Evolutionary conservation across 2,329 filamentous ascomycete genomes (phyloP), one percentile per base, ranked within the genome.

Genomic region (Penicillium sp.): DNA sequence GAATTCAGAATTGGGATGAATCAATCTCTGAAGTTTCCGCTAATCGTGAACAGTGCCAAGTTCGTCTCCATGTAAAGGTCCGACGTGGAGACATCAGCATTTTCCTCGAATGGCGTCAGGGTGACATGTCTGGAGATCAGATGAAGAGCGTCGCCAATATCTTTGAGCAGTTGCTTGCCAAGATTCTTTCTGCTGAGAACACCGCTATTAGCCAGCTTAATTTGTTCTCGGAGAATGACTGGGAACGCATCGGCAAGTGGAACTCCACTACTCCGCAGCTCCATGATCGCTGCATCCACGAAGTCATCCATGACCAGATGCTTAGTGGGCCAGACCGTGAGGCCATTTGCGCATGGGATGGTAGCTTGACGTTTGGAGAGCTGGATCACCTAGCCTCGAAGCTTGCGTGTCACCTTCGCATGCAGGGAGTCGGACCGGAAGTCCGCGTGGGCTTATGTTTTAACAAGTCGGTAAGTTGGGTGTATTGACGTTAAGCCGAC

Each of bases 211-310:
- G 72, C 5, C 70, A 80, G 18, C 68, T 81, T 24, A 79, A 83
- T 64, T 72, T 83, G 3, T 83, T 85, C 60, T 83, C 77, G 11
- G 78, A 82, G 45, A 73, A 78, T 8, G 83, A 86, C 59, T 79
- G 80, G 56, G 74, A 79, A 4, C 81, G 83, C 51, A 78, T 85
- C 40, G 64, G 80, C 7, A 75, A 77, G 5, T 83, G 83, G 71
- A 82, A 81, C 47, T 77, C 77, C 58, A 75, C 77, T 29, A 66
- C 69, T 1, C 74, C 74, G 2, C 63, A 72, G 34, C 67, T 65
- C 1, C 72, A 76, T 1, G 72, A 77, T 5, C 70, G 63, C 16
- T 73, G 71, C 74, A 62, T 71, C 70, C 44, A 76, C 72, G 47
- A 74, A 65, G 11, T 68, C 5, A 69, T 74, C 27, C 59, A 62